A percentile compares a stretch with the other conserved stretches of the same genome.
Evolutionary conservation across 2,329 filamentous ascomycete genomes (phyloP).

Genomic region (Exophiala mesophila): DNA sequence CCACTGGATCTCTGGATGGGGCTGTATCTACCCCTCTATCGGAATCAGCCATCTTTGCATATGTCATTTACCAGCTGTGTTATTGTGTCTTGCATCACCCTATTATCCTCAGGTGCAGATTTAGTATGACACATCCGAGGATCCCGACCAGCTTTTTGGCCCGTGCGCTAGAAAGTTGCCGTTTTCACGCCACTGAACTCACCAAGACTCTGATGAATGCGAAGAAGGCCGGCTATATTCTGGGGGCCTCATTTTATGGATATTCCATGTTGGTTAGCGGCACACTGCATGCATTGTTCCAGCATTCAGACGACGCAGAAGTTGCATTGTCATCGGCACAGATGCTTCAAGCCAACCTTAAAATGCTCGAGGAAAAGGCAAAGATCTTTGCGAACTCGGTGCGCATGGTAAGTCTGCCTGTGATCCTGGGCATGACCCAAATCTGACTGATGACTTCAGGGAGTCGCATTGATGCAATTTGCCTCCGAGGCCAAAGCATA

Average conservation of each 20-base stretch:
- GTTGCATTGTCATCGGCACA: neutral
- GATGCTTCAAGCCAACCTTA: neutral
- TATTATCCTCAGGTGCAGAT: slow-evolving; percentile 30
- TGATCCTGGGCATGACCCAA: neutral
- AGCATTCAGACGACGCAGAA: slow-evolving; percentile 2
- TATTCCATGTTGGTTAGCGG: slow-evolving; percentile 33
- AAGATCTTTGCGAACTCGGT: neutral
- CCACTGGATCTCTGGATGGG: neutral
- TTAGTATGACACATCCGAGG: slow-evolving; percentile 27
- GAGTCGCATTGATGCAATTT: neutral
- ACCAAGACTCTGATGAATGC: slow-evolving; percentile 28
- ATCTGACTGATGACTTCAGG: slow-evolving; percentile 1
- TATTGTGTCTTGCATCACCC: slow-evolving; percentile 37
- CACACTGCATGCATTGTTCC: slow-evolving; percentile 6
- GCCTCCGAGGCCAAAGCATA: neutral
- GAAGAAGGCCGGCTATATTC: slow-evolving; percentile 19
- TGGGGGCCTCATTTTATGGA: slow-evolving; percentile 32
- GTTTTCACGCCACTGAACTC: slow-evolving; percentile 31
- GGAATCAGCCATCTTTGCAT: slow-evolving; percentile 31
- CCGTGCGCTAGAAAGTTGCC: slow-evolving; percentile 27
- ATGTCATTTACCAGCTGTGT: slow-evolving; percentile 33
- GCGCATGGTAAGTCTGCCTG: neutral
- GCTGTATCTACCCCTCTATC: neutral
- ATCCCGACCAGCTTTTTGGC: slow-evolving; percentile 31
- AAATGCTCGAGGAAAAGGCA: neutral